These are phyloP conservation scores for Xylaria polymorpha DNA, from an alignment of 2,329 filamentous ascomycete species.

Conservation along the genomic window DNA sequence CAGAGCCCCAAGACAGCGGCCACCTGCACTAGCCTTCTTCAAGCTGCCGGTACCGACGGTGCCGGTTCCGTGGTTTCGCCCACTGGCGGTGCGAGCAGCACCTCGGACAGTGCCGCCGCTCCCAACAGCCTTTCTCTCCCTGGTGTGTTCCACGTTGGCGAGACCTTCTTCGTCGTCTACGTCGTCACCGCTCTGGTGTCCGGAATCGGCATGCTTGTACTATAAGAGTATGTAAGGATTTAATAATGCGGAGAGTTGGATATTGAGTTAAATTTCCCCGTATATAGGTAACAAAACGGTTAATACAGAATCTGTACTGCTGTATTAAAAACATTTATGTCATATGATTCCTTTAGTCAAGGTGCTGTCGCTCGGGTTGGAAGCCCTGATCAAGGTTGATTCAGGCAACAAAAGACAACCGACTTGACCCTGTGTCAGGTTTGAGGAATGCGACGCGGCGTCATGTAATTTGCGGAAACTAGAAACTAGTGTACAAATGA, in stretches of 20 bases:
- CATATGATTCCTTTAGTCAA: neutral
- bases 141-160: conserved; percentile 48
- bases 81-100: conserved; percentile 52
- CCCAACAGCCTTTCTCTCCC: conserved; percentile 54
- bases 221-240: conserved; percentile 53
- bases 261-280: conserved; percentile 18
- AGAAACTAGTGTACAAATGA: neutral
- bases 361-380: neutral
- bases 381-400: neutral
- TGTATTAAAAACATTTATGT: neutral
- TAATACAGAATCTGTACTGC: conserved; percentile 3
- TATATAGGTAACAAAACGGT: conserved; percentile 22
- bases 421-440: neutral
- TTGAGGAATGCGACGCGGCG: conserved; percentile 21
- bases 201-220: conserved; percentile 65
- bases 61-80: conserved; percentile 64
- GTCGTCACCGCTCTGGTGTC: conserved; percentile 61
- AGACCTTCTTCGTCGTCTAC: conserved; percentile 59
- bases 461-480: conserved; percentile 5
- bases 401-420: neutral
- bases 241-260: conserved; percentile 15
- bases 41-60: conserved; percentile 71
- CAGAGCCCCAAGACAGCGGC: conserved; percentile 60
- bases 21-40: conserved; percentile 69
- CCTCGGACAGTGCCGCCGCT: conserved; percentile 56